These are phyloP conservation scores for Euphorbia neoarborescens DNA, from an alignment of 441 rosid genomes.

Conservation along the genomic window DNA sequence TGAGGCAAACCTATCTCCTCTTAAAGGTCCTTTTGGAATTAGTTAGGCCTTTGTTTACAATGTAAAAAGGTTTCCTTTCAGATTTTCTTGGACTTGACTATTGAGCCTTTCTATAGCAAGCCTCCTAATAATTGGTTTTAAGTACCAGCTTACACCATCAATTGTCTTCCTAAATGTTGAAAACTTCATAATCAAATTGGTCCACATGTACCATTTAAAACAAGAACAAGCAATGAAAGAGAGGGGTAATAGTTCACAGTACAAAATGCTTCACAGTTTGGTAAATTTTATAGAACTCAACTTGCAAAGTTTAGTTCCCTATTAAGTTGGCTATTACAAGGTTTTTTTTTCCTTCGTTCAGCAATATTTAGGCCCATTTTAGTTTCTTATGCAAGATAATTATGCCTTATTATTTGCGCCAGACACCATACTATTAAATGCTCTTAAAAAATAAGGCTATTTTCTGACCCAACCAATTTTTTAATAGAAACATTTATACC, in stretches of 20 bases:
- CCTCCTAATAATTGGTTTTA: too few species aligned
- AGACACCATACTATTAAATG: neutral
- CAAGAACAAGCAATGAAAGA: conserved; percentile 1
- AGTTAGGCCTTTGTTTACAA: too few species aligned
- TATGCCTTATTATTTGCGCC: neutral
- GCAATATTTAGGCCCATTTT: neutral
- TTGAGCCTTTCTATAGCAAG: neutral
- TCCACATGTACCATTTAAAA: neutral
- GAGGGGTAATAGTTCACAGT: neutral
- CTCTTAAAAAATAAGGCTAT: neutral
- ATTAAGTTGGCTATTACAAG: neutral
- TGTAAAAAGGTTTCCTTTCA: neutral
- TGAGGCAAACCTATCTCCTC: too few species aligned
- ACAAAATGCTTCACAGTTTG: neutral
- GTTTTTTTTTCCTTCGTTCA: neutral
- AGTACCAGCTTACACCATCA: neutral
- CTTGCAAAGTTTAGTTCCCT: neutral
- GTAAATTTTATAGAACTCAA: neutral
- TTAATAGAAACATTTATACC: neutral
- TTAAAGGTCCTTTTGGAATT: too few species aligned
- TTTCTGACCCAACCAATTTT: neutral
- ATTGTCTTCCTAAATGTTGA: neutral
- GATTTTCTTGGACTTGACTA: neutral
- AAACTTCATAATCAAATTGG: neutral
- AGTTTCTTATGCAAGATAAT: neutral